These are phyloP conservation scores for Pterocarpus macrocarpus DNA, from an alignment of 306 rosid species.

Conservation along the genomic window DNA sequence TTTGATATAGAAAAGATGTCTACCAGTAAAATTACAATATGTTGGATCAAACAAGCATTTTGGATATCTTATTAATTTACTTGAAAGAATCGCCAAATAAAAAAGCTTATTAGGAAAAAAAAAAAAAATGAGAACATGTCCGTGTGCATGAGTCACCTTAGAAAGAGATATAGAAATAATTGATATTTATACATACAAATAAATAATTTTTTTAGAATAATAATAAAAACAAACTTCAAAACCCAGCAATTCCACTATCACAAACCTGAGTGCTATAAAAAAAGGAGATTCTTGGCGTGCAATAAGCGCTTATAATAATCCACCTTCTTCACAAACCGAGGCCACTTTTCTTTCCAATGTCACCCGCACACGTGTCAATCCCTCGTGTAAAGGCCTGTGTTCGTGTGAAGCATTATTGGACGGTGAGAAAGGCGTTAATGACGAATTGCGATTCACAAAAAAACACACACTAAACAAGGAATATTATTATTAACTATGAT, in stretches of 20 bases:
- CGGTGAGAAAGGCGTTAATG: constrained; percentile 62
- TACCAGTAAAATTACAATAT: constrained; percentile 36
- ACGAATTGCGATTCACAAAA: constrained; percentile 47
- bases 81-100: not conserved
- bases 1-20: constrained; percentile 27
- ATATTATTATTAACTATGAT: not conserved
- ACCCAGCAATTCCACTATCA: constrained; percentile 65
- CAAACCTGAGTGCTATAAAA: not conserved
- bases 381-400: constrained; percentile 64
- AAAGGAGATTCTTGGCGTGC: constrained; percentile 83
- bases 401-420: constrained; percentile 77
- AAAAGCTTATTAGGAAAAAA: not conserved
- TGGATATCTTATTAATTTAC: too few species aligned
- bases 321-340: constrained; percentile 52
- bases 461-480: constrained; percentile 40
- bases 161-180: constrained; percentile 31
- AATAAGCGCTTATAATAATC: constrained; percentile 56
- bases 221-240: constrained; percentile 65
- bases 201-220: constrained; percentile 9
- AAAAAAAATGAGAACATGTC: constrained; percentile 35
- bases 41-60: too few species aligned
- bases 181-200: not conserved
- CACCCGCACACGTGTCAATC: constrained; percentile 57
- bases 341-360: constrained; percentile 48
- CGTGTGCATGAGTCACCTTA: constrained; percentile 62